Conservation (phyloP, 352 stramenopile species). For the Pythium guiyangense region DNA sequence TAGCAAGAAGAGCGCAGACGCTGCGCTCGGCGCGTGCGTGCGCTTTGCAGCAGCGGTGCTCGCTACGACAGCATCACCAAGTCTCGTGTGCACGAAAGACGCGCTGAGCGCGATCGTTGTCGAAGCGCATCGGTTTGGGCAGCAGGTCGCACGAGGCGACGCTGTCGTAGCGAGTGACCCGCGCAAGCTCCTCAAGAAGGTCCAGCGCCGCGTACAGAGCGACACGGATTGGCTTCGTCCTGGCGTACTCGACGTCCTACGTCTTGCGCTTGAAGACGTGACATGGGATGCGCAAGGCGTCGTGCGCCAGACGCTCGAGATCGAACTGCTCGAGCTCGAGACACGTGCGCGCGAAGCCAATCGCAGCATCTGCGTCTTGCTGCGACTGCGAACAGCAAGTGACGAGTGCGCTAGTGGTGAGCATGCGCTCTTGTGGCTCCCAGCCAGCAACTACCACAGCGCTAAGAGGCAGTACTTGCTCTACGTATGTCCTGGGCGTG, state of each 20-base stretch:
- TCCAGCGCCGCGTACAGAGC: constrained; percentile 2
- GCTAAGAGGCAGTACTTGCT: constrained; percentile 37
- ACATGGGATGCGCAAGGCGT: constrained; percentile 56
- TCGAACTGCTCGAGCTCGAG: constrained; percentile 57
- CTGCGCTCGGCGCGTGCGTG: constrained; percentile 39
- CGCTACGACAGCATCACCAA: constrained; percentile 7
- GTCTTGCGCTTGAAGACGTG: constrained; percentile 36
- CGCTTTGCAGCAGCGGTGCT: constrained; percentile 39
- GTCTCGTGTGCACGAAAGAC: constrained; percentile 42
- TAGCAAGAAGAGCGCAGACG: constrained; percentile 20
- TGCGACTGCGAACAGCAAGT: constrained; percentile 11
- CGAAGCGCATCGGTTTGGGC: constrained; percentile 44
- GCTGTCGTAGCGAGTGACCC: constrained; percentile 9
- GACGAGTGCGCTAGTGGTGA: constrained; percentile 4
- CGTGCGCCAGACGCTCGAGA: constrained; percentile 43
- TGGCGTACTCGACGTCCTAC: constrained; percentile 5
- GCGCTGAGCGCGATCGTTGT: constrained; percentile 46
- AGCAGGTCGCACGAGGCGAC: constrained; percentile 20
- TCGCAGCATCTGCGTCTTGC: constrained; percentile 32
- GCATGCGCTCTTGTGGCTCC: constrained; percentile 45
- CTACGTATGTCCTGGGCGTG: constrained; percentile 53
- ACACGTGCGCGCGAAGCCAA: constrained; percentile 17
- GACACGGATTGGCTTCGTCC: constrained; percentile 8
- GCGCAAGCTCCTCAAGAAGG: constrained; percentile 21
- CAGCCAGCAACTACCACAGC: constrained; percentile 1